These are phyloP conservation scores for Starmerella tilneyi DNA, from an alignment of 805 yeast species.

Conservation along the genomic window DNA sequence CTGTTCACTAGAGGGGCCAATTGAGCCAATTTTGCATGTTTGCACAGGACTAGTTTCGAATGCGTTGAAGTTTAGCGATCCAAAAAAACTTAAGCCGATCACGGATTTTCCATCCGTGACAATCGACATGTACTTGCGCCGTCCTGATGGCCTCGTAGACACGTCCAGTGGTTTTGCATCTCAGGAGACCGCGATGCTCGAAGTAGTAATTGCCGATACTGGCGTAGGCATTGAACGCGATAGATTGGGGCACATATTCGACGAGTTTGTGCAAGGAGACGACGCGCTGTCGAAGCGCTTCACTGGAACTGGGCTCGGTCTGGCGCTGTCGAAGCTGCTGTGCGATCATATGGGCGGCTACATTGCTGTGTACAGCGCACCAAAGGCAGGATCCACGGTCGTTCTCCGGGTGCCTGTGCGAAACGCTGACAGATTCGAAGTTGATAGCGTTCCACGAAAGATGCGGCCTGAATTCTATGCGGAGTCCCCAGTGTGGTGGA, in stretches of 20 bases:
- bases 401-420: conserved; percentile 20
- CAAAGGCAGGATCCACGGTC: conserved; percentile 26
- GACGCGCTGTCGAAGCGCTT: conserved; percentile 81
- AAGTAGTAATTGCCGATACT: conserved; percentile 70
- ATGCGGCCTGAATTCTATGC: not conserved
- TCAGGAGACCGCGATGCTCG: conserved; percentile 30
- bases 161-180: not conserved
- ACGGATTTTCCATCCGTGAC: conserved; percentile 19
- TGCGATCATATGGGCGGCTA: conserved; percentile 85
- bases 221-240: conserved; percentile 87
- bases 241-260: conserved; percentile 75
- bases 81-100: conserved; percentile 22
- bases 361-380: conserved; percentile 33
- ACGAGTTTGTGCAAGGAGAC: conserved; percentile 94
- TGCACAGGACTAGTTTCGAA: conserved; percentile 85
- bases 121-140: conserved; percentile 4
- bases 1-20: conserved; percentile 66
- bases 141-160: not conserved
- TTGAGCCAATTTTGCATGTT: conserved; percentile 78
- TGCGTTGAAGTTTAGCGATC: conserved; percentile 82
- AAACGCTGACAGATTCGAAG: not conserved
- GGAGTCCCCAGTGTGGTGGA: conserved; percentile 8
- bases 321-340: conserved; percentile 77
- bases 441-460: not conserved
- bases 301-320: conserved; percentile 93